Base-by-base conservation (phyloP, 352 stramenopile species). In the Globisporangium spiculum region DNA sequence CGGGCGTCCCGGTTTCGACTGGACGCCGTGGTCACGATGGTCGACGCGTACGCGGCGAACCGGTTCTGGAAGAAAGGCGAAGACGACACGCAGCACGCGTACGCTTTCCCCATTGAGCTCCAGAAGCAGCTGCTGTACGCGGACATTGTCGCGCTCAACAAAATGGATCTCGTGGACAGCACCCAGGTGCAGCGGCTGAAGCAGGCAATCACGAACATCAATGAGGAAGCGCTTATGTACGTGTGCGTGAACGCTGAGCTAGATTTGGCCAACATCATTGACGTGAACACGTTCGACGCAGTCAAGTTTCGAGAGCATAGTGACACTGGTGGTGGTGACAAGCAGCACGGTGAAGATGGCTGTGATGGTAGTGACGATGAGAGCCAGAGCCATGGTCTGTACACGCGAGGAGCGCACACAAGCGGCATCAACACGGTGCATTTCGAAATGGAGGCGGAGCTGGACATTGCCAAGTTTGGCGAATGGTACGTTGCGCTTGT, bases 1-100 rank as follows among this genome's bases (percentile, higher is more conserved):
- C 61, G 94, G 83, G 76, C 92, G 75, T 91, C 82, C 55, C 79
- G 86, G 60, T 99, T 98, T 68, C 86, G 91, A 27, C 96, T 99
- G 67, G 96, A 99, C 74, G 93, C 84, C 14, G 94, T 99, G 68
- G 85, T 99, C 4, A 98, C 94, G 53, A 89, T 99, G 66, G 96
- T 98, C 8, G 97, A 99, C 75, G 88, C 91, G 67, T 93, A 84
- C 79, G 74, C 80, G 12, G 69, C 75, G 30, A 81, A 87, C 69
- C 70, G 60, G 9, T 81, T 85, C 58, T 91, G 79, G 72, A 60
- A 36, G 32, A 36, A 7, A 9, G 32, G 67, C 4, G 56, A 66
- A 0, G 22, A 55, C 4, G 61, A 12, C 32, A 36, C 32, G 0
- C 27, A 32, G 2, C 62, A 66, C 6, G 24, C 6, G 34, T 91